Evolutionary conservation across 306 rosid genomes (phyloP), one percentile per base, ranked within the genome.

Genomic region (Cotoneaster glaucophyllus): DNA sequence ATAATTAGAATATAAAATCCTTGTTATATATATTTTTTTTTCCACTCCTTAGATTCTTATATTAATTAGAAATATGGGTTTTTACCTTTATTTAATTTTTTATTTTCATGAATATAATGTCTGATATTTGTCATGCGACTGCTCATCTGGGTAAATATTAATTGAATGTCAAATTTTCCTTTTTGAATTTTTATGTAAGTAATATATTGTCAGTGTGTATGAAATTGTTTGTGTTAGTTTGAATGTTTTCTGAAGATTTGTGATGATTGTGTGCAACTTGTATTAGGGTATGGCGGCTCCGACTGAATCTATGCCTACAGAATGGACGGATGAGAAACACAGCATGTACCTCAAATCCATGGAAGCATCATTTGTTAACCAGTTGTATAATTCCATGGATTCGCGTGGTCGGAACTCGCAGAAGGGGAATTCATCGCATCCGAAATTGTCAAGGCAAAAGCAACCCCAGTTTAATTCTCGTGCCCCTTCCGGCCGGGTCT

Each of bases 261-360:
- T 71, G 78, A 68, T 67, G 39, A n/a, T 71, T 54, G 39, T 67
- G 63, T 52, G 15, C 21, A n/a, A 63, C 68, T 43, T 73, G 43
- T 81, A 48, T 77, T 64, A 90, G 96, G 87, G 79, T 18, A 75
- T 69, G 69, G 74, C 62, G 69, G 84, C 6, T 37, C 39, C 41
- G 57, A 28, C 79, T 28, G 87, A 85, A 53, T 57, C 88, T 44
- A 64, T 68, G 81, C 82, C 80, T 44, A 77, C 76, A 67, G 87
- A 84, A 31, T 90, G 95, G 95, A 90, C 95, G 11, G 86, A 90
- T 62, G 89, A 84, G 82, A 90, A 90, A 79, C 95, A 90, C 74
- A 87, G 92, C 74, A 72, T 86, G 87, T 90, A 86, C 76, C 85
- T 90, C 21, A 86, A 90, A 32, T 90, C 89, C 6, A 87, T 90